phyloP scores from a whole-genome alignment of 345 rosid genomes.

The Rhodamnia argentea region DNA sequence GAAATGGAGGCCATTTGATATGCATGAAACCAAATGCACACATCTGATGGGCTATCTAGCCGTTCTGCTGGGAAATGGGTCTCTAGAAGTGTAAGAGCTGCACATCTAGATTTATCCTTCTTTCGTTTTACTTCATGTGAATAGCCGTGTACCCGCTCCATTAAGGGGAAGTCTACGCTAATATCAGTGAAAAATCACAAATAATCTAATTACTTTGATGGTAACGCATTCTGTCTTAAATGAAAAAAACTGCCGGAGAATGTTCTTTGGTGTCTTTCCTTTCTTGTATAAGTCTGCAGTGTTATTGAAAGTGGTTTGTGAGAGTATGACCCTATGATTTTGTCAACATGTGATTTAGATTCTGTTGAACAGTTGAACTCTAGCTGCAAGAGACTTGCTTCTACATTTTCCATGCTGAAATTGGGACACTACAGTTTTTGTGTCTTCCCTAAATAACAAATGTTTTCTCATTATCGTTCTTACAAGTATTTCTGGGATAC shows the following conservation, averaged over 20 bases:
- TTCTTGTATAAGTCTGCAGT: not conserved
- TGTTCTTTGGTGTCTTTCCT: not conserved
- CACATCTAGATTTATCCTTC: not conserved
- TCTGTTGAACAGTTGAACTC: not conserved
- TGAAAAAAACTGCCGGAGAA: not conserved
- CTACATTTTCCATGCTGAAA: not conserved
- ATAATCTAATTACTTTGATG: not conserved
- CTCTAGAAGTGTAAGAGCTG: slow-evolving; percentile 79
- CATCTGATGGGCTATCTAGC: slow-evolving; percentile 88
- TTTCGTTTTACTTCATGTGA: not conserved
- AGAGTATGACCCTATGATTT: not conserved
- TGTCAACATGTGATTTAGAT: not conserved
- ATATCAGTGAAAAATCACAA: not conserved
- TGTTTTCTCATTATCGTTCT: not conserved
- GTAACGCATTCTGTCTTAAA: not conserved
- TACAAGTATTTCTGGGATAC: not conserved
- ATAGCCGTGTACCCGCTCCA: not conserved
- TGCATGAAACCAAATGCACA: slow-evolving; percentile 25
- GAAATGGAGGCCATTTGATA: slow-evolving; percentile 64
- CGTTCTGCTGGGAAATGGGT: slow-evolving; percentile 84
- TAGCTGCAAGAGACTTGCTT: not conserved
- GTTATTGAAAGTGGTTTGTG: not conserved
- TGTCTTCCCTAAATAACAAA: not conserved
- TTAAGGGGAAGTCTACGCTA: not conserved
- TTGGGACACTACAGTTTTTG: not conserved